Percentiles rank a stretch among this genome's conserved stretches.
phyloP scores from a whole-genome alignment of 23 red algal species.

The Pyropia yezoensis region DNA sequence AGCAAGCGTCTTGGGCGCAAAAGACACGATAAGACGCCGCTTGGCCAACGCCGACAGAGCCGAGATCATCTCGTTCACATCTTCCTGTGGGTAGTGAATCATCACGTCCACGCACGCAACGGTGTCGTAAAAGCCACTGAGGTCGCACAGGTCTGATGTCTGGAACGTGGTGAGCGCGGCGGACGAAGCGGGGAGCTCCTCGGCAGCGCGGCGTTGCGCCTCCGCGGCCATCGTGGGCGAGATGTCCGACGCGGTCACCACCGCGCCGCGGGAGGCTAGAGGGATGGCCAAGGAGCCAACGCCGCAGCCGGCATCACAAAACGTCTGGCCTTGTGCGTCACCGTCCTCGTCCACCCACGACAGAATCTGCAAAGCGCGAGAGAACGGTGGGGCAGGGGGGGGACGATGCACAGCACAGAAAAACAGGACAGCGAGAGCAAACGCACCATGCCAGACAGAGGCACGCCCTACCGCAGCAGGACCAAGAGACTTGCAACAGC shows the following conservation, averaged over 20 bases:
- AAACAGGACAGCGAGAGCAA: too few species aligned
- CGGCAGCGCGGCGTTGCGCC: constrained; percentile 33
- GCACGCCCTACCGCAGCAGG: too few species aligned
- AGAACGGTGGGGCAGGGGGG: too few species aligned
- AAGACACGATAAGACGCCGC: constrained; percentile 66
- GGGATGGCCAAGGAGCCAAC: constrained; percentile 91
- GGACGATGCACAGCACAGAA: too few species aligned
- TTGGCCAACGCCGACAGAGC: constrained; percentile 30
- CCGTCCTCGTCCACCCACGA: constrained; percentile 69
- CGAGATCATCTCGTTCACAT: constrained; percentile 58
- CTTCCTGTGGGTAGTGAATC: constrained; percentile 88
- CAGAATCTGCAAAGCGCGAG: constrained; percentile 15
- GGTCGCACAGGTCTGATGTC: constrained; percentile 47
- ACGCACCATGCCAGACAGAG: neutral
- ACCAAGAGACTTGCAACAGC: too few species aligned
- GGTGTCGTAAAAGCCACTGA: constrained; percentile 58
- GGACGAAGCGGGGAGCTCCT: constrained; percentile 18
- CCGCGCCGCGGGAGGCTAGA: constrained; percentile 47
- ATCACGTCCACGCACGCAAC: constrained; percentile 96
- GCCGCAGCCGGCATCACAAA: constrained; percentile 95
- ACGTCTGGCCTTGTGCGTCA: constrained; percentile 25
- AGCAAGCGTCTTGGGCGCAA: constrained; percentile 76
- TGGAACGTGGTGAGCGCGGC: constrained; percentile 36
- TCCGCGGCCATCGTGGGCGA: constrained; percentile 76
- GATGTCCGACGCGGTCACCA: constrained; percentile 79